Conservation (phyloP, 2,329 filamentous ascomycete species). For the Aspergillus tubingensis region DNA sequence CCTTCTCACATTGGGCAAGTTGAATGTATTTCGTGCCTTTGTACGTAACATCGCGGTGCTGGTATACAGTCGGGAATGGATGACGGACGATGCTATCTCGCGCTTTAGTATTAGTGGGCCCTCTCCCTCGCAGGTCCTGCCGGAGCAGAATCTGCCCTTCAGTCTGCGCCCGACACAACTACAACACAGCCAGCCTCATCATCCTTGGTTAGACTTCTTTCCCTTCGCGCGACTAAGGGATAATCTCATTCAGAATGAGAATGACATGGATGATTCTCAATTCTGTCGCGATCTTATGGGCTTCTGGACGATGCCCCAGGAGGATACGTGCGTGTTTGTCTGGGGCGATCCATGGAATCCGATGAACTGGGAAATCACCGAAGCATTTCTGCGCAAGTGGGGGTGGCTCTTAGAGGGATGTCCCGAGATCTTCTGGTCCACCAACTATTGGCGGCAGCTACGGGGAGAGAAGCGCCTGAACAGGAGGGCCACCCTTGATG, state of each 20-base stretch:
- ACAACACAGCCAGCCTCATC: conserved; percentile 6
- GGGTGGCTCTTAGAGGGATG: neutral
- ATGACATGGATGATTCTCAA: conserved; percentile 2
- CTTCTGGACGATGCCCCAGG: neutral
- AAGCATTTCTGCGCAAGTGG: neutral
- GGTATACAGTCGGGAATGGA: conserved; percentile 18
- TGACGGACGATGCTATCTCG: neutral
- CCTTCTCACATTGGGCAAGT: conserved; percentile 35
- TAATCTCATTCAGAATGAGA: conserved; percentile 1
- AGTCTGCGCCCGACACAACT: neutral
- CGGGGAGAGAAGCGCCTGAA: neutral
- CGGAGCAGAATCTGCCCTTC: neutral
- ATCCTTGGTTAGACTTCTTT: conserved; percentile 14
- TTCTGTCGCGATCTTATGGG: neutral
- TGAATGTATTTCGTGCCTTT: conserved; percentile 41
- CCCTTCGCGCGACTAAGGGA: conserved; percentile 7
- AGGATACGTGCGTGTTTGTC: neutral
- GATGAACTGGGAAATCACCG: conserved; percentile 2
- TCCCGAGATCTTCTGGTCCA: neutral
- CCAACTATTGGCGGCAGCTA: neutral
- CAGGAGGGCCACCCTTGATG: neutral
- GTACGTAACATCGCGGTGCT: conserved; percentile 29
- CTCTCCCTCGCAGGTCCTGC: neutral
- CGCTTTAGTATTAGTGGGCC: neutral
- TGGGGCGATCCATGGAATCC: conserved; percentile 6